Evolutionary conservation across 2,329 filamentous ascomycete genomes (phyloP).

Genomic region (Exophiala viscosa): DNA sequence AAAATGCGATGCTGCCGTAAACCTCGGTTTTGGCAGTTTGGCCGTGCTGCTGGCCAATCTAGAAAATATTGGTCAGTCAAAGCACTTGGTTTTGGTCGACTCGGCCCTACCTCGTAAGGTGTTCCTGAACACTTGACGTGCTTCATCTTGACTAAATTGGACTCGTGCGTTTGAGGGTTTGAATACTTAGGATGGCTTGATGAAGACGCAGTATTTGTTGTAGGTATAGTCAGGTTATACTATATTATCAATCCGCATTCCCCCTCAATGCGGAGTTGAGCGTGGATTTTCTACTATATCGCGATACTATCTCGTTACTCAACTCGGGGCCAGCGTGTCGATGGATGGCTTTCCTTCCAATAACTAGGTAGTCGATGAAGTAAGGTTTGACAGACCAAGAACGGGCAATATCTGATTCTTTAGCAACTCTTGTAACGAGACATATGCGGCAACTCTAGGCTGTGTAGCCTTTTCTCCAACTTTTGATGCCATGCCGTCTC

Average conservation of each 20-base stretch:
- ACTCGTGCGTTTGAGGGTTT: not conserved
- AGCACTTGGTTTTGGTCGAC: not conserved
- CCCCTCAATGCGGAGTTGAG: constrained; percentile 6
- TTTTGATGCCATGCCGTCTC: too few relatives aligned
- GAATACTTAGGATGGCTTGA: not conserved
- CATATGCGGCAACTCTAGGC: too few relatives aligned
- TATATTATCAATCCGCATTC: not conserved
- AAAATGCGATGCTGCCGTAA: constrained; percentile 32
- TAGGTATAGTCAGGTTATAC: not conserved
- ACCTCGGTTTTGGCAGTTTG: constrained; percentile 29
- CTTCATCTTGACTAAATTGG: constrained; percentile 26
- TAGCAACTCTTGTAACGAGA: too few relatives aligned
- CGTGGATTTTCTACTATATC: not conserved
- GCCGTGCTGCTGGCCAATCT: constrained; percentile 34
- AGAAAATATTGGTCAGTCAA: not conserved
- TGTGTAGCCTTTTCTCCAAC: too few relatives aligned
- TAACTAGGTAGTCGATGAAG: too few relatives aligned
- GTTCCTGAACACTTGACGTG: constrained; percentile 29
- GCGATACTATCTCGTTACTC: too few relatives aligned
- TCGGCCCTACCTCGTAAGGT: constrained; percentile 29
- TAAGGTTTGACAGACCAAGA: too few relatives aligned
- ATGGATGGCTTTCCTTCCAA: too few relatives aligned
- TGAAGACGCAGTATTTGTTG: not conserved
- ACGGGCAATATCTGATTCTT: too few relatives aligned
- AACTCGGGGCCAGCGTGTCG: too few relatives aligned